phyloP scores from a whole-genome alignment of 177 flowering plant genomes.

The Vitis hybrid region DNA sequence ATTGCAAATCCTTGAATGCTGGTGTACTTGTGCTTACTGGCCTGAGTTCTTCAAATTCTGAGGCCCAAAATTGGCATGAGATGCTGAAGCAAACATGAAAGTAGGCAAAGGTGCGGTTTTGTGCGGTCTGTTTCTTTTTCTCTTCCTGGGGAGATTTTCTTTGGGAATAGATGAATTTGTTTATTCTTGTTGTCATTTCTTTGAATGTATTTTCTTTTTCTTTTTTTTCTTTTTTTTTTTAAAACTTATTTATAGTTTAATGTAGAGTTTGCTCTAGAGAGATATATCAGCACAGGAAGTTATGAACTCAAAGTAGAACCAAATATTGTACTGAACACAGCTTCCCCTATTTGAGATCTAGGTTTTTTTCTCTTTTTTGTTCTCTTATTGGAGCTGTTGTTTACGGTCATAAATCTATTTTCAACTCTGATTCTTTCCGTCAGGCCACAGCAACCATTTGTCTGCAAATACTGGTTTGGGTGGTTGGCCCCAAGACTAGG shows the following conservation, averaged over 20 bases:
- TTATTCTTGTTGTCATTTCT: slow-evolving; percentile 20
- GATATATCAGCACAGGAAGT: slow-evolving; percentile 24
- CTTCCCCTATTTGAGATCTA: slow-evolving; percentile 8
- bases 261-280: slow-evolving; percentile 28
- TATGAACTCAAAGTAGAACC: slow-evolving; percentile 6
- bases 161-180: slow-evolving; percentile 23
- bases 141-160: slow-evolving; percentile 18
- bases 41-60: too few relatives aligned
- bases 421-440: too few relatives aligned
- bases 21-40: too few relatives aligned
- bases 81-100: slow-evolving; percentile 4
- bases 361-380: background rate
- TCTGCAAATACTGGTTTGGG: too few relatives aligned
- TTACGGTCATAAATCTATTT: too few relatives aligned
- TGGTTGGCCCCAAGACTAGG: too few relatives aligned
- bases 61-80: background rate
- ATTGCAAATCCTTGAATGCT: slow-evolving; percentile 3
- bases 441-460: too few relatives aligned
- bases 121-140: slow-evolving; percentile 17
- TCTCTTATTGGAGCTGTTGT: too few relatives aligned
- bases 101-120: slow-evolving; percentile 15
- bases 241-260: background rate
- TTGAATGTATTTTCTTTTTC: slow-evolving; percentile 18
- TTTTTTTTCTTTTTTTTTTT: too few relatives aligned
- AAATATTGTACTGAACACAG: slow-evolving; percentile 2